Conservation (phyloP, 2,329 filamentous ascomycete genomes). For the Talaromyces sp. region DNA sequence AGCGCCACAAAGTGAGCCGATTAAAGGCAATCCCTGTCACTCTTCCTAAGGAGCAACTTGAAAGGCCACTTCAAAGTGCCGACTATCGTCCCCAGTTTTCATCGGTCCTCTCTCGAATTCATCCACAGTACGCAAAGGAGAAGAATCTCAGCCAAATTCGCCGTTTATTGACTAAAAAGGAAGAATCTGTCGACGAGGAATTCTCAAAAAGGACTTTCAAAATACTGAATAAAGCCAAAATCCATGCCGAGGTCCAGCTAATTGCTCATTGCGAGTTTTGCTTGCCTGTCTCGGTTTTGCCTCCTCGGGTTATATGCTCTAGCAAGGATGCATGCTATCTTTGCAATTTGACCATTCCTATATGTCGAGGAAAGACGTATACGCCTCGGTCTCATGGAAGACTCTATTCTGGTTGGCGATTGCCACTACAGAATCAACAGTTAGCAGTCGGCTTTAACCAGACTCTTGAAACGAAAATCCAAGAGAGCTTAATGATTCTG, state of each 20-base stretch:
- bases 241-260: slow-evolving; percentile 19
- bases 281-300: not conserved
- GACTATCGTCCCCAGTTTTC: not conserved
- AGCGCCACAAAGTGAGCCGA: slow-evolving; percentile 22
- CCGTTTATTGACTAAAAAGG: not conserved
- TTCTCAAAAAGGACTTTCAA: not conserved
- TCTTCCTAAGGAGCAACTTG: slow-evolving; percentile 25
- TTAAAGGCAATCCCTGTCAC: slow-evolving; percentile 24
- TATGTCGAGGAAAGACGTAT: slow-evolving; percentile 13
- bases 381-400: slow-evolving; percentile 17
- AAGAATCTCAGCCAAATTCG: not conserved
- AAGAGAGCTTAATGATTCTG: slow-evolving; percentile 8
- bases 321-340: slow-evolving; percentile 24
- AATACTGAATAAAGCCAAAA: slow-evolving; percentile 12
- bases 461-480: slow-evolving; percentile 4
- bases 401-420: slow-evolving; percentile 10
- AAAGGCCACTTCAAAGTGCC: not conserved
- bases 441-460: slow-evolving; percentile 10
- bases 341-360: slow-evolving; percentile 16
- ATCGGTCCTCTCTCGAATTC: not conserved
- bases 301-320: slow-evolving; percentile 16
- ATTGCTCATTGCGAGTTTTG: slow-evolving; percentile 18
- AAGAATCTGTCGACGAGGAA: not conserved
- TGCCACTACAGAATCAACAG: slow-evolving; percentile 11
- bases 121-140: not conserved